Percentiles rank a stretch among this genome's conserved stretches.
Conservation (phyloP, 129 eudicot genomes). For the Artemisia argyi region DNA sequence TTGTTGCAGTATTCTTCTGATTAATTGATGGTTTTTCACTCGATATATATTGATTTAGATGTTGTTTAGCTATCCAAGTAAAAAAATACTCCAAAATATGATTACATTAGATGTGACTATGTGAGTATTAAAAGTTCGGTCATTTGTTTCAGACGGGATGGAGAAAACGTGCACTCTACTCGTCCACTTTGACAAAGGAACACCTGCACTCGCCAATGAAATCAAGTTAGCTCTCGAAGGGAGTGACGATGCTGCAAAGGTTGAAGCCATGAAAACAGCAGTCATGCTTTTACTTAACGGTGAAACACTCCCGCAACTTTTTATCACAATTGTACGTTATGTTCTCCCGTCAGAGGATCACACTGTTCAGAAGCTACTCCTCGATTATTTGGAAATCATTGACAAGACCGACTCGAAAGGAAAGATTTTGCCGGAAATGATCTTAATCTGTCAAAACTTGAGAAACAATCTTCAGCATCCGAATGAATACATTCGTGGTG, state of each 20-base stretch:
- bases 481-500: constrained; percentile 93
- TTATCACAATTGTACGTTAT: constrained; percentile 88
- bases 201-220: constrained; percentile 92
- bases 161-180: constrained; percentile 87
- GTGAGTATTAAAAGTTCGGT: constrained; percentile 10
- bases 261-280: constrained; percentile 95
- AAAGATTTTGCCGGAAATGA: constrained; percentile 86
- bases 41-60: background rate
- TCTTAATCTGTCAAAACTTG: constrained; percentile 89
- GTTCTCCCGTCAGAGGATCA: constrained; percentile 95
- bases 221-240: constrained; percentile 97
- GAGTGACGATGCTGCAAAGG: constrained; percentile 69
- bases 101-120: background rate
- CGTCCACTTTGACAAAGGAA: constrained; percentile 91
- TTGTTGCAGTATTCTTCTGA: no score
- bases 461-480: constrained; percentile 91
- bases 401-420: constrained; percentile 87
- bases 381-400: constrained; percentile 81
- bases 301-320: constrained; percentile 89
- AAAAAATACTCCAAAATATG: no score
- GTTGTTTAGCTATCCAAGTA: no score
- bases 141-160: constrained; percentile 45
- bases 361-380: constrained; percentile 78
- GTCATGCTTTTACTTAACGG: constrained; percentile 91
- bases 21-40: background rate